phyloP scores from a whole-genome alignment of 768 basidiomycete genomes.

The Chalciporus piperatus region DNA sequence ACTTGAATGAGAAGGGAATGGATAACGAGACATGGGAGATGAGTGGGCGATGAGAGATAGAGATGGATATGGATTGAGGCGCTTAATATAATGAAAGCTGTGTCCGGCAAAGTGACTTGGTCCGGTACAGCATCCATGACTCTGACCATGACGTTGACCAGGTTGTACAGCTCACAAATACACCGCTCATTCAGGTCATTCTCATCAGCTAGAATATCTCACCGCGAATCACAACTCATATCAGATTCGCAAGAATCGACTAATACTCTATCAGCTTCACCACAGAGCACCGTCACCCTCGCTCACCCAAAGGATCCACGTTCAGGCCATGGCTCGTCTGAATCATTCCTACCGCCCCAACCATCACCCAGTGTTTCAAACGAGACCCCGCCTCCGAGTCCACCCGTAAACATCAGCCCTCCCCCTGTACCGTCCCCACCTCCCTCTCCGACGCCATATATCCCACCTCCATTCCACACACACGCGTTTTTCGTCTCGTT shows the following conservation, averaged over 20 bases:
- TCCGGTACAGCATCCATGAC: too few relatives aligned
- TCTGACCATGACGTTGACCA: neutral
- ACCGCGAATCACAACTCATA: neutral
- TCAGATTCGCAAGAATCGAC: neutral
- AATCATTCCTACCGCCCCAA: neutral
- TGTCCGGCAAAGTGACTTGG: too few relatives aligned
- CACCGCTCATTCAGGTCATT: neutral
- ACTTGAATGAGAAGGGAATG: constrained; percentile 18
- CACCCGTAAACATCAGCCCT: constrained; percentile 12
- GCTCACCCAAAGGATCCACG: constrained; percentile 18
- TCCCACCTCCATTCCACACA: constrained; percentile 79
- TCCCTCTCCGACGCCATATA: constrained; percentile 37
- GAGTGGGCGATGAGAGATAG: neutral
- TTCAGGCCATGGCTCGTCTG: constrained; percentile 7
- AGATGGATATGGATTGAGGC: neutral
- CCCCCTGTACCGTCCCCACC: constrained; percentile 6
- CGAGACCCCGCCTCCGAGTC: constrained; percentile 7
- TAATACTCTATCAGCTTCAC: neutral
- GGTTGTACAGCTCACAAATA: neutral
- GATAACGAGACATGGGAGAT: constrained; percentile 18
- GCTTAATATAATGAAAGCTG: too few relatives aligned
- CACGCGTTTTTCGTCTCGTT: constrained; percentile 71
- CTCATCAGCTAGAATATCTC: neutral
- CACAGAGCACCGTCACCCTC: constrained; percentile 8
- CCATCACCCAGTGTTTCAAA: neutral